phyloP scores from a whole-genome alignment of 176 grass and related monocot genomes.

The Triticum monococcum region DNA sequence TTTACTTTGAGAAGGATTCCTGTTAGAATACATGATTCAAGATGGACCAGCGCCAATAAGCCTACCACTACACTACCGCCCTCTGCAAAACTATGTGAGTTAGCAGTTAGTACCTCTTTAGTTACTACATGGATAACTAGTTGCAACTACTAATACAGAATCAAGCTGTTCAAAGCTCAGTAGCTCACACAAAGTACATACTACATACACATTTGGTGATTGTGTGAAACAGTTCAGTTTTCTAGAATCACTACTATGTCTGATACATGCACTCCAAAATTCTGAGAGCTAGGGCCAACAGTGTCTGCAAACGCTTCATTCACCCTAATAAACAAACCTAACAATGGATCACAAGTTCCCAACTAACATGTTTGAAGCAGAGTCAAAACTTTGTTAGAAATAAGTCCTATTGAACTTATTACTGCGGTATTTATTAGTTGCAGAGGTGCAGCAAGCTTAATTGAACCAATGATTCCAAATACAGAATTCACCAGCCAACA shows the following conservation, averaged over 20 bases:
- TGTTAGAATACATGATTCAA: conserved; percentile 6
- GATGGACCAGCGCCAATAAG: not conserved
- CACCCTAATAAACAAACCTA: not conserved
- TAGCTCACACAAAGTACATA: not conserved
- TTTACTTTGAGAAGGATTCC: conserved; percentile 7
- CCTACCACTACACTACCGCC: not conserved
- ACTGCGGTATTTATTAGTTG: not conserved
- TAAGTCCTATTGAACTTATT: not conserved
- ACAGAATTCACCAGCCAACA: not conserved
- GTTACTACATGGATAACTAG: not conserved
- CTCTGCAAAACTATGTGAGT: not conserved
- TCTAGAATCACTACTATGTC: not conserved
- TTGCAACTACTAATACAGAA: not conserved
- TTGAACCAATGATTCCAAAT: not conserved
- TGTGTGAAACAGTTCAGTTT: not conserved
- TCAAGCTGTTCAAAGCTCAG: not conserved
- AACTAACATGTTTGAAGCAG: not conserved
- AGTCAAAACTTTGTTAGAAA: not conserved
- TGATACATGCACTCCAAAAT: not conserved
- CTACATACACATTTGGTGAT: not conserved
- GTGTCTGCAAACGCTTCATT: not conserved
- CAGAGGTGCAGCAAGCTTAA: not conserved
- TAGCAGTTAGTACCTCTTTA: not conserved
- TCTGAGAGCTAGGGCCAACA: not conserved
- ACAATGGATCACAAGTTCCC: not conserved